These are phyloP conservation scores for Cyanidium caldarium DNA, from an alignment of 23 red algal species.

Conservation along the genomic window DNA sequence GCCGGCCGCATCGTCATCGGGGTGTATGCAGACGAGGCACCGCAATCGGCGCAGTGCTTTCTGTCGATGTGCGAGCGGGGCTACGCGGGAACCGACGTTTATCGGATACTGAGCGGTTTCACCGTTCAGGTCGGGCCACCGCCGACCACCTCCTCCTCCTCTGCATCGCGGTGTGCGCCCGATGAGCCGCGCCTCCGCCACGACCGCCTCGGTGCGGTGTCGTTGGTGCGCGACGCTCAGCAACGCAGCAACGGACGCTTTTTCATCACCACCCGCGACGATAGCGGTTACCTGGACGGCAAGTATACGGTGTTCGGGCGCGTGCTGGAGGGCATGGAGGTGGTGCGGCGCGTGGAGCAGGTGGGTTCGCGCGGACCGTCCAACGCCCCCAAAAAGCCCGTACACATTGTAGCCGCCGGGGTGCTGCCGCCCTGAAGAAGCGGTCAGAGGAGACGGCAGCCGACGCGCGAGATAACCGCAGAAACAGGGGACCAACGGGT, in stretches of 20 bases:
- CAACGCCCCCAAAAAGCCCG: neutral
- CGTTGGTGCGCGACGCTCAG: neutral
- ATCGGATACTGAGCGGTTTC: neutral
- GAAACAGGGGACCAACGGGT: no score
- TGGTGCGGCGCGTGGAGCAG: conserved; percentile 52
- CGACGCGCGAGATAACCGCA: no score
- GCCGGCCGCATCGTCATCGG: conserved; percentile 39
- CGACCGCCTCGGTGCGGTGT: neutral
- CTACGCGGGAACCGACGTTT: neutral
- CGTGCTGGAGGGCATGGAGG: conserved; percentile 83
- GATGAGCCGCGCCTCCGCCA: neutral
- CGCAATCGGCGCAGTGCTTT: neutral
- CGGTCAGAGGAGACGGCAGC: no score
- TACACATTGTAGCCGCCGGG: neutral
- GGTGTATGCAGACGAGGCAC: conserved; percentile 41
- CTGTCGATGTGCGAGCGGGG: neutral
- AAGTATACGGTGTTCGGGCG: conserved; percentile 91
- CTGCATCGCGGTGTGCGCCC: neutral
- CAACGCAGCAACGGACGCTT: neutral
- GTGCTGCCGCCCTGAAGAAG: no score
- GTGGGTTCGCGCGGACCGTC: neutral
- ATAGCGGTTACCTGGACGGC: conserved; percentile 36
- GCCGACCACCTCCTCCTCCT: neutral
- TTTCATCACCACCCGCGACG: conserved; percentile 9
- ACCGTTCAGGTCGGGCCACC: neutral